phyloP scores from a whole-genome alignment of 768 basidiomycete species.

The Holtermannia corniformis region DNA sequence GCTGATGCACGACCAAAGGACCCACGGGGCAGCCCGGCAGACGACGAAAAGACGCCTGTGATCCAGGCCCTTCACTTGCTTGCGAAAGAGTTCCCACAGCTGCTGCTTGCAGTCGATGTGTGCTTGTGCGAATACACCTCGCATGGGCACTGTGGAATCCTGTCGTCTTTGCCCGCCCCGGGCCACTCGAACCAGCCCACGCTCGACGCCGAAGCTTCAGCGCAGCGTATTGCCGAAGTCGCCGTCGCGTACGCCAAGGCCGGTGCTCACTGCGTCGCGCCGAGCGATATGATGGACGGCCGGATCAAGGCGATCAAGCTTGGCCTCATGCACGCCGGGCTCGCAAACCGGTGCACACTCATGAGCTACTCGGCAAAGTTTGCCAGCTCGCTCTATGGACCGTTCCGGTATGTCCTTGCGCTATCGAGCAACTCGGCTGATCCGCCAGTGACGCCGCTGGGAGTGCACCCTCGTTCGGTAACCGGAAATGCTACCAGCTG shows the following conservation, averaged over 20 bases:
- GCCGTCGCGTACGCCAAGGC: constrained; percentile 85
- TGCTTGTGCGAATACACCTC: constrained; percentile 99
- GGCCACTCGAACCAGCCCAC: constrained; percentile 24
- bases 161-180: constrained; percentile 31
- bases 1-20: constrained; percentile 60
- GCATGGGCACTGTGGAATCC: constrained; percentile 84
- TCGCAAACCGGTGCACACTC: constrained; percentile 77
- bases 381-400: constrained; percentile 87
- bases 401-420: constrained; percentile 61
- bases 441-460: constrained; percentile 81
- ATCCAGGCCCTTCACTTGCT: constrained; percentile 82
- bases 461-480: constrained; percentile 84
- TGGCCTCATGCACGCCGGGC: constrained; percentile 67
- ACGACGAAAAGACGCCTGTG: constrained; percentile 81
- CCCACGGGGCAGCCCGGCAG: constrained; percentile 70
- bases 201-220: constrained; percentile 64
- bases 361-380: constrained; percentile 99
- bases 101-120: constrained; percentile 89
- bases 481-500: constrained; percentile 97
- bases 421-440: neutral
- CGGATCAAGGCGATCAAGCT: constrained; percentile 82
- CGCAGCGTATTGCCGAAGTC: constrained; percentile 81
- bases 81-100: constrained; percentile 61
- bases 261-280: constrained; percentile 96
- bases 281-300: constrained; percentile 99